Evolutionary conservation across 768 basidiomycete genomes (phyloP).

Genomic region (Roridomyces roridus): DNA sequence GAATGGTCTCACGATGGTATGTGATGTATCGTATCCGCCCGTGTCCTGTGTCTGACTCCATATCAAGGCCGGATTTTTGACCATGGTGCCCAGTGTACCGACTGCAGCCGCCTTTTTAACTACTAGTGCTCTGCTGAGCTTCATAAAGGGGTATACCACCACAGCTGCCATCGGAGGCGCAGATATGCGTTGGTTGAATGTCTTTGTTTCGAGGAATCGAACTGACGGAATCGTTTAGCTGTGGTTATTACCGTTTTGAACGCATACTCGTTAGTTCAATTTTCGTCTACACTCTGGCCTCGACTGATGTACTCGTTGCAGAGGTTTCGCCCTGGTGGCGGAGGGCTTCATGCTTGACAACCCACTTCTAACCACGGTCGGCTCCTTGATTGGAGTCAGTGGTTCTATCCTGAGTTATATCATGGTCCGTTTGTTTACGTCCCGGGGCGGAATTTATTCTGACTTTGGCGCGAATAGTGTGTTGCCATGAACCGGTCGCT

Average conservation of each 20-base stretch:
- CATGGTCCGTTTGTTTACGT: slow-evolving; percentile 62
- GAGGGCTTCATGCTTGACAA: slow-evolving; percentile 95
- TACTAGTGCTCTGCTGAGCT: slow-evolving; percentile 76
- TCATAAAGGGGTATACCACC: slow-evolving; percentile 86
- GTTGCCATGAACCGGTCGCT: slow-evolving; percentile 92
- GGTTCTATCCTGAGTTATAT: slow-evolving; percentile 92
- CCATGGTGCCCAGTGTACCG: slow-evolving; percentile 72
- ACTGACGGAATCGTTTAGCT: slow-evolving; percentile 50
- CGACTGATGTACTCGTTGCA: slow-evolving; percentile 22
- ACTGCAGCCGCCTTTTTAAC: slow-evolving; percentile 82
- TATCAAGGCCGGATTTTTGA: slow-evolving; percentile 65
- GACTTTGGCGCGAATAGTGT: slow-evolving; percentile 55
- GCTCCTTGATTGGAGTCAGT: slow-evolving; percentile 88
- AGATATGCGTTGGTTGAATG: slow-evolving; percentile 78
- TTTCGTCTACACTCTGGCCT: no score
- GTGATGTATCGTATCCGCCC: neutral
- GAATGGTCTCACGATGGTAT: slow-evolving; percentile 69
- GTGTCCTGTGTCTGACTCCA: neutral
- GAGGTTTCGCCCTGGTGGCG: slow-evolving; percentile 87
- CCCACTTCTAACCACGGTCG: slow-evolving; percentile 79
- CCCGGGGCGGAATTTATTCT: neutral
- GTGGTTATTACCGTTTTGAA: slow-evolving; percentile 92
- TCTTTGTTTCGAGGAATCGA: slow-evolving; percentile 1
- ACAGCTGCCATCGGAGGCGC: slow-evolving; percentile 93
- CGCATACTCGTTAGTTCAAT: slow-evolving; percentile 75